These are phyloP conservation scores for Leishmania gerbilli DNA, from an alignment of 208 protist species.

Conservation along the genomic window DNA sequence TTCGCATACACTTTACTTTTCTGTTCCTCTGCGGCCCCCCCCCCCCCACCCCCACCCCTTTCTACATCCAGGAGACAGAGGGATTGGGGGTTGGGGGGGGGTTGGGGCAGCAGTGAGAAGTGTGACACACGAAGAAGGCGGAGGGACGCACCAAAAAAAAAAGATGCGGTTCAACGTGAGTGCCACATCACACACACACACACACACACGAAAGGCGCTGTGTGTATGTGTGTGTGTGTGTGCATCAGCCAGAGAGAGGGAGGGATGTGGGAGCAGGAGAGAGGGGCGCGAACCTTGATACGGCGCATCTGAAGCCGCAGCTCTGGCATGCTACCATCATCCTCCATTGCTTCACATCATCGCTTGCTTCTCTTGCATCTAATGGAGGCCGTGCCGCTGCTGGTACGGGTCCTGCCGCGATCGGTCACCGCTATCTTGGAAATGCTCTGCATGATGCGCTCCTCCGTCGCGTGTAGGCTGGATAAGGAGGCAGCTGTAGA, in stretches of 20 bases:
- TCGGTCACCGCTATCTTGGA: slow-evolving; percentile 12
- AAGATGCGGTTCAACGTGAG: no score
- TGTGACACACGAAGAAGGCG: no score
- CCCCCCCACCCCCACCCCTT: no score
- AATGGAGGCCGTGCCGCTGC: background rate
- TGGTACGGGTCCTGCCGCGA: background rate
- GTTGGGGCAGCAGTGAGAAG: no score
- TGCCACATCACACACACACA: background rate
- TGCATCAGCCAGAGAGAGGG: background rate
- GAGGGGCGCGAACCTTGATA: background rate
- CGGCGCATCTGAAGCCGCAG: background rate
- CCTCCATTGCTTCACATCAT: background rate
- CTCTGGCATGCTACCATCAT: no score
- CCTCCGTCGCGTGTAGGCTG: slow-evolving; percentile 26
- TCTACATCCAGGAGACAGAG: no score
- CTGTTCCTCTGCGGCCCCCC: no score
- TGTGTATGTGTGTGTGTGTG: background rate
- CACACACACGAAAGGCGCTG: background rate
- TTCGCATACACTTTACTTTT: no score
- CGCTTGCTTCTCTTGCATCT: background rate
- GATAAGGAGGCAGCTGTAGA: background rate
- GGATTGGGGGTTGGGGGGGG: no score
- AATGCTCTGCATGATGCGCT: slow-evolving; percentile 22
- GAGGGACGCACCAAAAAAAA: no score
- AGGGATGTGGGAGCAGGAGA: background rate